These are phyloP conservation scores for Oryza coarctata DNA, from an alignment of 176 grass and related monocot genomes.

Conservation along the genomic window DNA sequence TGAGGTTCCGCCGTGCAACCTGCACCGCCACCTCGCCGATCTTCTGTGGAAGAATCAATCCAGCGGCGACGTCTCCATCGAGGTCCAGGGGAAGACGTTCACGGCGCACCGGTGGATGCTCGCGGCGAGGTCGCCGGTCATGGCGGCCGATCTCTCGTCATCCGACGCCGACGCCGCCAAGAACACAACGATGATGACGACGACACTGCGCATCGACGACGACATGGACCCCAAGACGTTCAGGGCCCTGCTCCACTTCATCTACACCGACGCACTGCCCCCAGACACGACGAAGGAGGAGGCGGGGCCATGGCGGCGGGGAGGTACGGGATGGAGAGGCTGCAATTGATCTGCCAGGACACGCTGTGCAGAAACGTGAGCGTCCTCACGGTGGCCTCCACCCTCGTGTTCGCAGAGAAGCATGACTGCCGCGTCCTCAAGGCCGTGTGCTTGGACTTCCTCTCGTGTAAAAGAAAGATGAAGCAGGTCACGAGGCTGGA, in stretches of 20 bases:
- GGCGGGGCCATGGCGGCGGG: background rate
- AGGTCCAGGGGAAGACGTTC: background rate
- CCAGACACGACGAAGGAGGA: background rate
- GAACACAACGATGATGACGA: background rate
- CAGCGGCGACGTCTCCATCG: background rate
- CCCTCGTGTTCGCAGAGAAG: background rate
- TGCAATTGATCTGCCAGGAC: background rate
- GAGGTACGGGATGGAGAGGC: background rate
- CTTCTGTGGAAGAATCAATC: background rate
- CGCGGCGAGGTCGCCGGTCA: background rate
- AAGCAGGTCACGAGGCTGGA: background rate
- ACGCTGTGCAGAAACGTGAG: background rate
- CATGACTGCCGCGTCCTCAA: background rate
- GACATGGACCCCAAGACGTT: background rate
- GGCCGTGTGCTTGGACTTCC: background rate
- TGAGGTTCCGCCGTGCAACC: background rate
- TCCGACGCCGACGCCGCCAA: background rate
- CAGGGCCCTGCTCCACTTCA: conserved; percentile 17
- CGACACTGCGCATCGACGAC: background rate
- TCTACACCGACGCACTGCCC: conserved; percentile 21
- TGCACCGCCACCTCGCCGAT: background rate
- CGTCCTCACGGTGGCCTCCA: background rate
- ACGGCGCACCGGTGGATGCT: background rate
- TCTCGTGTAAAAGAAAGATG: background rate
- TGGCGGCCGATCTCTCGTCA: background rate